Conservation (phyloP, 495 filamentous ascomycete genomes). For the Aspergillus bridgeri region DNA sequence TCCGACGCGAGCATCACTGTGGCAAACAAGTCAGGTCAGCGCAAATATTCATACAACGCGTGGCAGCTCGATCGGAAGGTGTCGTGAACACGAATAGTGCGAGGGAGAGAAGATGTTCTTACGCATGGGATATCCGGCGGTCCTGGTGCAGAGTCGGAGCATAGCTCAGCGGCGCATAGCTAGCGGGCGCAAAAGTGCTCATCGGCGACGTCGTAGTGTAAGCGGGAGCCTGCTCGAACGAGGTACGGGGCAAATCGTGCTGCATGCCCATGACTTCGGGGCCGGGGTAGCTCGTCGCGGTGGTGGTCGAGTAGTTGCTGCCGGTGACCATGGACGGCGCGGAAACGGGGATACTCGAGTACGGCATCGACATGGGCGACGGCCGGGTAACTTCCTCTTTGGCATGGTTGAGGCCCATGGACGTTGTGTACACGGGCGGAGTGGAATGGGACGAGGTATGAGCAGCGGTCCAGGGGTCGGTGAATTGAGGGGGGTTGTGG, state of each 20-base stretch:
- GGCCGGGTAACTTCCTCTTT: constrained; percentile 56
- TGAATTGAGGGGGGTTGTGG: constrained; percentile 77
- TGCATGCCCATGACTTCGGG: constrained; percentile 70
- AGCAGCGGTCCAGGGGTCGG: constrained; percentile 79
- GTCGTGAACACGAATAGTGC: background rate
- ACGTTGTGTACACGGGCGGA: constrained; percentile 53
- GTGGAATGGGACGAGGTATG: constrained; percentile 55
- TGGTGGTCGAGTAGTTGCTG: constrained; percentile 60
- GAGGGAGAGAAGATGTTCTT: constrained; percentile 52
- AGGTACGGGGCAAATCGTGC: constrained; percentile 58
- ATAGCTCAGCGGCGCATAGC: constrained; percentile 55
- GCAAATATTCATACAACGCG: background rate
- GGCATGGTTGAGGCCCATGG: constrained; percentile 54
- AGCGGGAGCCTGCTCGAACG: constrained; percentile 56
- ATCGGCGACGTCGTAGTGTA: constrained; percentile 66
- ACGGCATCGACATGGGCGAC: constrained; percentile 68
- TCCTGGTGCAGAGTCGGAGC: constrained; percentile 57
- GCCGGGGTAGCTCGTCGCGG: constrained; percentile 50
- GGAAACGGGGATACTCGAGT: constrained; percentile 66
- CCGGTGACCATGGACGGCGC: constrained; percentile 66
- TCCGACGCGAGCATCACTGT: constrained; percentile 59
- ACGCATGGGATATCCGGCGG: constrained; percentile 87
- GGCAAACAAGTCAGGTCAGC: constrained; percentile 7
- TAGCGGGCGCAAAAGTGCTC: constrained; percentile 60
- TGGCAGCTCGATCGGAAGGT: too few species aligned